Conservation (phyloP, 2,329 filamentous ascomycete genomes). For the Chrysoporthe deuterocubensis region DNA sequence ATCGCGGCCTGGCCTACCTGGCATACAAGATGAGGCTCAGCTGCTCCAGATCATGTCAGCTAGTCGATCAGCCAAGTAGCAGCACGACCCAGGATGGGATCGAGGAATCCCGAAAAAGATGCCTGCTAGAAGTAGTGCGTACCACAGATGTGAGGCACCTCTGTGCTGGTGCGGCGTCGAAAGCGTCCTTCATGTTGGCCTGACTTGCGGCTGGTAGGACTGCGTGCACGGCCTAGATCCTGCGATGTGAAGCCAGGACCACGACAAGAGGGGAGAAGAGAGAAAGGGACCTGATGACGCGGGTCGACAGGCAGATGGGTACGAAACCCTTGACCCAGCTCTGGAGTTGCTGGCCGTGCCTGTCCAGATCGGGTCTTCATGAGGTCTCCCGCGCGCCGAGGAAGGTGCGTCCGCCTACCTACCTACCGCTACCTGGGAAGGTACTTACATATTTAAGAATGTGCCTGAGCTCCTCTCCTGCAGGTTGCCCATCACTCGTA, state of each 20-base stretch:
- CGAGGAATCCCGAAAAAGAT: neutral
- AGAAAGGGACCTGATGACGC: no score
- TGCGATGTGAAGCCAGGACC: no score
- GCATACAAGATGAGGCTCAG: constrained; percentile 19
- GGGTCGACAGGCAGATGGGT: no score
- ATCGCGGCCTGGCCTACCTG: neutral
- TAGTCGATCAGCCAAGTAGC: neutral
- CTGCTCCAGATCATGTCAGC: neutral
- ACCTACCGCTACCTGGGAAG: neutral
- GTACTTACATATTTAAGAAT: no score
- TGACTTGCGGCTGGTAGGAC: neutral
- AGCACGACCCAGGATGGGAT: neutral
- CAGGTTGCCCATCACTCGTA: neutral
- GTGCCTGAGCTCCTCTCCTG: neutral
- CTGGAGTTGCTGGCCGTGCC: neutral
- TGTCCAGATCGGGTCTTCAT: neutral
- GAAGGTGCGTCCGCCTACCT: neutral
- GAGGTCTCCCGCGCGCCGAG: neutral
- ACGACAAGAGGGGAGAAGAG: no score
- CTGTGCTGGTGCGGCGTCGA: constrained; percentile 9
- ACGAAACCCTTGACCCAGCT: neutral
- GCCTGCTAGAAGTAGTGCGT: neutral
- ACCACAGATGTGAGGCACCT: constrained; percentile 15
- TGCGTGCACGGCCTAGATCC: neutral
- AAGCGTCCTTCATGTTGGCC: constrained; percentile 1